A percentile compares a stretch with the other conserved stretches of the same genome.
These are phyloP conservation scores for Sporothrix schenckii DNA, from an alignment of 2,329 filamentous ascomycete species.

Conservation along the genomic window DNA sequence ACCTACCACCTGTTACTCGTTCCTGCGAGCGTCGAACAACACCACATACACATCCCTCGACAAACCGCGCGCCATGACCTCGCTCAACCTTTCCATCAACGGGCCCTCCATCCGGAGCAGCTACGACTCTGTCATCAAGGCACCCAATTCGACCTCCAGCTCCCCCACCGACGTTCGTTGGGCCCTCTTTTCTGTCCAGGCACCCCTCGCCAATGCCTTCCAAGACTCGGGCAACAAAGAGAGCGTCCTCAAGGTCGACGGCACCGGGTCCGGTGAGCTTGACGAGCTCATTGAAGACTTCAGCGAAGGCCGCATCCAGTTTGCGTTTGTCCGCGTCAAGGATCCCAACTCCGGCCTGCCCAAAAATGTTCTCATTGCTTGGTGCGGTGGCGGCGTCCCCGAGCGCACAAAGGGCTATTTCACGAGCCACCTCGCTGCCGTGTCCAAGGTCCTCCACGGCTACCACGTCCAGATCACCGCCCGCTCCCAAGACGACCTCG, in stretches of 20 bases:
- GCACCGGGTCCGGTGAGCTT: slow-evolving; percentile 84
- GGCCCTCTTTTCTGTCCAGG: slow-evolving; percentile 91
- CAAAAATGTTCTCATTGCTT: slow-evolving; percentile 91
- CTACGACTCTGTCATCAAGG: slow-evolving; percentile 64
- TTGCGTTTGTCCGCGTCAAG: slow-evolving; percentile 94
- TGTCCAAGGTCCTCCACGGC: slow-evolving; percentile 90
- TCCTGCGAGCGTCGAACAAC: slow-evolving; percentile 23
- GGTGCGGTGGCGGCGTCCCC: slow-evolving; percentile 97
- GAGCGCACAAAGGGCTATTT: slow-evolving; percentile 99
- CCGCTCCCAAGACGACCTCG: slow-evolving; percentile 85
- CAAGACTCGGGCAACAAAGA: slow-evolving; percentile 85
- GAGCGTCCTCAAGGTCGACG: slow-evolving; percentile 92
- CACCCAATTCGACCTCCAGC: slow-evolving; percentile 54
- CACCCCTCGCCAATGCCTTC: slow-evolving; percentile 90
- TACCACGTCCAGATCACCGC: slow-evolving; percentile 98
- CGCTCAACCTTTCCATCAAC: slow-evolving; percentile 77
- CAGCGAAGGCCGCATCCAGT: slow-evolving; percentile 94
- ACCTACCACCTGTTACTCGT: slow-evolving; percentile 8
- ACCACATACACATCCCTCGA: not conserved
- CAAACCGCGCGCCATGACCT: slow-evolving; percentile 62
- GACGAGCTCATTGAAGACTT: slow-evolving; percentile 91
- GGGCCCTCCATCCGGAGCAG: slow-evolving; percentile 83
- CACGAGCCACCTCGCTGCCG: slow-evolving; percentile 86
- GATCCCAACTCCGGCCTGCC: slow-evolving; percentile 88
- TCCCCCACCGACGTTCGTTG: slow-evolving; percentile 88